Percentiles rank a stretch among this genome's conserved stretches.
Conservation (phyloP, 257 asterid species). For the Gentiana macrophylla region DNA sequence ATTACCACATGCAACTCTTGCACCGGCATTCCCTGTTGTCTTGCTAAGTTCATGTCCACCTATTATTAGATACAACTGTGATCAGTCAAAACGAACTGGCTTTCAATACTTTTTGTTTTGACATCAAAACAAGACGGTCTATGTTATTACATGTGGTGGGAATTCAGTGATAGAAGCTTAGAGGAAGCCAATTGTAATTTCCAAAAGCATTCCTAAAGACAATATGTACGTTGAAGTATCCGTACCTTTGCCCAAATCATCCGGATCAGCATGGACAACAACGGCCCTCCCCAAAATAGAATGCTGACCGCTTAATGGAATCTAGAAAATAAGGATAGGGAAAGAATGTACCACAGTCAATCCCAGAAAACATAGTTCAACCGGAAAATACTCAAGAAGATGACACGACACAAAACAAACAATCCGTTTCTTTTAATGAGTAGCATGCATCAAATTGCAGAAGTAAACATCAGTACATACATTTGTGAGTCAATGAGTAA, state of each 20-base stretch:
- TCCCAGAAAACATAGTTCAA: background rate
- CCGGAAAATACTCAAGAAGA: background rate
- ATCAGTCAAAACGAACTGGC: slow-evolving; percentile 1
- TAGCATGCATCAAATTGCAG: background rate
- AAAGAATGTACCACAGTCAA: slow-evolving; percentile 1
- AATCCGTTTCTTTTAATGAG: background rate
- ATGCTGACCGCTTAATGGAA: slow-evolving; percentile 60
- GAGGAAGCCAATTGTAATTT: background rate
- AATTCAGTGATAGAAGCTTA: too few species aligned
- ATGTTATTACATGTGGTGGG: too few species aligned
- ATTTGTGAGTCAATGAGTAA: too few species aligned
- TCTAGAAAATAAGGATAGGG: slow-evolving; percentile 25
- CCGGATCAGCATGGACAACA: slow-evolving; percentile 92
- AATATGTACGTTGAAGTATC: too few species aligned
- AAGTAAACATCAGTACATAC: background rate
- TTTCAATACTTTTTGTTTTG: too few species aligned
- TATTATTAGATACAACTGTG: slow-evolving; percentile 13
- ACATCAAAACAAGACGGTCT: too few species aligned
- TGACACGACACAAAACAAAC: background rate
- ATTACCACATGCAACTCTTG: slow-evolving; percentile 86
- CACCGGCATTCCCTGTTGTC: slow-evolving; percentile 87
- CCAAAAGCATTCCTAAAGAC: too few species aligned
- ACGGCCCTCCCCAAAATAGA: slow-evolving; percentile 91
- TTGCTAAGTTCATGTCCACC: slow-evolving; percentile 97
- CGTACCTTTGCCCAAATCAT: slow-evolving; percentile 88